These are phyloP conservation scores for Claviceps spartinae DNA, from an alignment of 2,329 filamentous ascomycete genomes.

Conservation along the genomic window DNA sequence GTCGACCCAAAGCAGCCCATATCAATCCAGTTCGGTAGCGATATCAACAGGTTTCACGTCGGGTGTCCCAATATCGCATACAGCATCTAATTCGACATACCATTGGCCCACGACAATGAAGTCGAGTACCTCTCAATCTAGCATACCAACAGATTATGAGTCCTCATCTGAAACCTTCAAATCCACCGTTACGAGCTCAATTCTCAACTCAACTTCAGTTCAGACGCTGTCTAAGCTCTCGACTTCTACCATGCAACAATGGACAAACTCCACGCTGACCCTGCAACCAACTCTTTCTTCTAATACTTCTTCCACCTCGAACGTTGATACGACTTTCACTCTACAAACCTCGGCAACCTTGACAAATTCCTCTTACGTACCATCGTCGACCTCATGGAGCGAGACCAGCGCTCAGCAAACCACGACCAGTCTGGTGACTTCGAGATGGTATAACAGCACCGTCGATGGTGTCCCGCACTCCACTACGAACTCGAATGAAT, in stretches of 20 bases:
- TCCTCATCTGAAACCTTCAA: neutral
- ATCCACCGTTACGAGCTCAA: neutral
- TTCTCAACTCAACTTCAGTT: neutral
- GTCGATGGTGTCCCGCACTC: neutral
- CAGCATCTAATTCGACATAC: slow-evolving; percentile 1
- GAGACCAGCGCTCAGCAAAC: neutral
- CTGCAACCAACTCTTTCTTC: neutral
- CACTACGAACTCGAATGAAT: neutral
- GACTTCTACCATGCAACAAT: neutral
- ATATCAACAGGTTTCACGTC: neutral
- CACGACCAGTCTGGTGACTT: neutral
- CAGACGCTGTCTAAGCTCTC: neutral
- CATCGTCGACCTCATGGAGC: neutral
- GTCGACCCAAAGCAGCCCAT: neutral
- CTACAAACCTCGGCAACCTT: neutral
- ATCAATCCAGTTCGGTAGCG: slow-evolving; percentile 1
- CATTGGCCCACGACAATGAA: neutral
- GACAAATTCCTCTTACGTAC: neutral
- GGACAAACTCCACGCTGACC: slow-evolving; percentile 1
- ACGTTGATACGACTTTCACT: neutral
- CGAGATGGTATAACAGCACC: slow-evolving; percentile 1
- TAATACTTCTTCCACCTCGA: neutral
- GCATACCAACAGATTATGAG: neutral
- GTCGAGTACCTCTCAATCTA: neutral
- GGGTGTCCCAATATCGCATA: neutral